These are phyloP conservation scores for Mycena latifolia DNA, from an alignment of 768 basidiomycete species.

Conservation along the genomic window DNA sequence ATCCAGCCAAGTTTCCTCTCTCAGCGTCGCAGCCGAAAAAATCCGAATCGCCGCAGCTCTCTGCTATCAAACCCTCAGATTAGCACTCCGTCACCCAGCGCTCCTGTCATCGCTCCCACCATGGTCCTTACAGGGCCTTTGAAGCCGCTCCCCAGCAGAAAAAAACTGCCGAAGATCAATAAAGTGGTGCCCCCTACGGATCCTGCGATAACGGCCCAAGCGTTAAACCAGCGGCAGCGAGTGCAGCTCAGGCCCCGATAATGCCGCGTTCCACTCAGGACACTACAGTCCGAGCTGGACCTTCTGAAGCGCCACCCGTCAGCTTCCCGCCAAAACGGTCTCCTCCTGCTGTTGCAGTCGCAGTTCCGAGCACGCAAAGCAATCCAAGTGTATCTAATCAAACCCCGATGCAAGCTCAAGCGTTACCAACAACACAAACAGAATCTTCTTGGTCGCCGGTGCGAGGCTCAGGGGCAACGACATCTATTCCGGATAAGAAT, in stretches of 20 bases:
- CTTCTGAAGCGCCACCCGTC: background rate
- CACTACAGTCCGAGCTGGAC: background rate
- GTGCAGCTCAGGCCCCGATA: background rate
- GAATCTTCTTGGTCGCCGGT: background rate
- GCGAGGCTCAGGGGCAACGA: background rate
- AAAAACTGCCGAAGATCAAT: conserved; percentile 24
- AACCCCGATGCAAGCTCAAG: background rate
- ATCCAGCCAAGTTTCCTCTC: background rate
- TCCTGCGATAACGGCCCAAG: background rate
- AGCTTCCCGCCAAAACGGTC: background rate
- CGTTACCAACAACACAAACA: background rate
- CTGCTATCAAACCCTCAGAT: background rate
- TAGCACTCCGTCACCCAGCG: background rate
- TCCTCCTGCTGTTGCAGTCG: background rate
- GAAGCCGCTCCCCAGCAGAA: conserved; percentile 25
- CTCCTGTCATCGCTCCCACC: background rate
- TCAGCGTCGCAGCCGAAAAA: background rate
- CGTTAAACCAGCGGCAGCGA: background rate
- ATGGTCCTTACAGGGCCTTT: background rate
- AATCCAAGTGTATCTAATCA: background rate
- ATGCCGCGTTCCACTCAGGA: background rate
- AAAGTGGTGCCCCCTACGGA: background rate
- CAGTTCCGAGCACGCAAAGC: background rate
- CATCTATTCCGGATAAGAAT: background rate
- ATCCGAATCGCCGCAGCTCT: background rate